These are phyloP conservation scores for Coniochaeta pulveracea DNA, from an alignment of 2,329 filamentous ascomycete genomes.

Conservation along the genomic window DNA sequence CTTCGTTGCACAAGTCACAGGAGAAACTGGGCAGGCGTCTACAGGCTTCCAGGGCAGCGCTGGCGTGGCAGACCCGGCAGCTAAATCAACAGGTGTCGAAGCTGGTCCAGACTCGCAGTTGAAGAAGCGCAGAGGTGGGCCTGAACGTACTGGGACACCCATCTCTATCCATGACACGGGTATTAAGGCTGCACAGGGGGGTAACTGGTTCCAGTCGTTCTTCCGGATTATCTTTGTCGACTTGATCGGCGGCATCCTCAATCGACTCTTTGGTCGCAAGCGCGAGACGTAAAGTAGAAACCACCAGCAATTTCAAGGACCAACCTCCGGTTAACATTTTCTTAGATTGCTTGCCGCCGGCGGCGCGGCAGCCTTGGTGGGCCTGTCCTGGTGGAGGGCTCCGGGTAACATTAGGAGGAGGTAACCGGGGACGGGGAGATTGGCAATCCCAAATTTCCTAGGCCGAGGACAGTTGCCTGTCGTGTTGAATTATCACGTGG, in stretches of 20 bases:
- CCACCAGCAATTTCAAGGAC: not conserved
- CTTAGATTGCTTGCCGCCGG: constrained; percentile 3
- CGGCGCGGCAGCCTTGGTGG: not conserved
- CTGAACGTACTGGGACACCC: constrained; percentile 10
- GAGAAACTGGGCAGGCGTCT: not conserved
- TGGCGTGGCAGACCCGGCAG: too few relatives aligned
- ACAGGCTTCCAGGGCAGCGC: too few relatives aligned
- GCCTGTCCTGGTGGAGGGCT: constrained; percentile 2
- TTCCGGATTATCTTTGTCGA: constrained; percentile 24
- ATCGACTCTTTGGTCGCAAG: constrained; percentile 17
- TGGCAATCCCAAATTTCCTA: not conserved
- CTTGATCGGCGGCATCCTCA: constrained; percentile 24
- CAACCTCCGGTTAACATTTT: not conserved
- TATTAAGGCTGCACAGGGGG: constrained; percentile 11
- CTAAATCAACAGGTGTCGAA: not conserved
- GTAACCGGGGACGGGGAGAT: not conserved
- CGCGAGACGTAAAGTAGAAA: constrained; percentile 18
- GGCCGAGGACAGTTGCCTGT: not conserved
- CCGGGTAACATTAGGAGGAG: not conserved
- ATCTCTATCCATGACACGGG: constrained; percentile 11
- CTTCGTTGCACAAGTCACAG: not conserved
- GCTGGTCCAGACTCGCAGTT: constrained; percentile 5
- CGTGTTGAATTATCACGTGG: not conserved
- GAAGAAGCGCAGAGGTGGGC: constrained; percentile 9
- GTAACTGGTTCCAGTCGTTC: constrained; percentile 22